Evolutionary conservation across 2,329 filamentous ascomycete genomes (phyloP), one percentile per base, ranked within the genome.

Genomic region (Diaporthe sp.): DNA sequence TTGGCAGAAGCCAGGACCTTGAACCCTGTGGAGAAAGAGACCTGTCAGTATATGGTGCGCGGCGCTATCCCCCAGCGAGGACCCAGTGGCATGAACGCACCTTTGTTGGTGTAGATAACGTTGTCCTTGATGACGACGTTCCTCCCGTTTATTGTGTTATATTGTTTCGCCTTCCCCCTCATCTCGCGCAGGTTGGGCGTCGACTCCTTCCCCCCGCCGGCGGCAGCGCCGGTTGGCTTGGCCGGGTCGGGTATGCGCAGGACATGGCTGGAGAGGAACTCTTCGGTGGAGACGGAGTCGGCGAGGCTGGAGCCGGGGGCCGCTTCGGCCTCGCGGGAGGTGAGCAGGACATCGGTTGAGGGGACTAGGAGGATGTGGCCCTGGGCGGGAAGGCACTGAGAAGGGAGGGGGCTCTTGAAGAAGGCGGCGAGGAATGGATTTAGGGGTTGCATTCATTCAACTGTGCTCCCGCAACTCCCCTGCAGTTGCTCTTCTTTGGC

Each of bases 371-470:
- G 91, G 80, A 99, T 92, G 88, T 98, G 95, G 84, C 97, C 95
- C 84, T 97, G 94, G 78, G 95, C 90, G 72, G 97, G 96, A 77
- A 93, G 91, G 89, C 97, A 98, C 92, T 98, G 96, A 81, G 93
- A 89, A 80, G 94, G 93, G 83, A 98, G 90, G 84, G 95, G 92
- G 91, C 95, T 98, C 88, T 95, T 95, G 90, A 98, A 98, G 92
- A 99, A 98, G 89, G 96, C 95, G 89, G 94, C 93, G 85, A 99
- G 90, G 87, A 98, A 98, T 84, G 97, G 97, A 87, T 99, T 99
- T 92, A 98, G 90, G 88, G 97, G 95, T 93, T 96, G 96, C 96
- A 98, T 98, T 92, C 93, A 82, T 79, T 82, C 81, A 77, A 80
- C 78, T 76, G 67, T 66, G 64, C 70, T 72, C 67, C 74, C 74